Conservation (phyloP, 352 stramenopile genomes). For the Plasmopara halstedii region DNA sequence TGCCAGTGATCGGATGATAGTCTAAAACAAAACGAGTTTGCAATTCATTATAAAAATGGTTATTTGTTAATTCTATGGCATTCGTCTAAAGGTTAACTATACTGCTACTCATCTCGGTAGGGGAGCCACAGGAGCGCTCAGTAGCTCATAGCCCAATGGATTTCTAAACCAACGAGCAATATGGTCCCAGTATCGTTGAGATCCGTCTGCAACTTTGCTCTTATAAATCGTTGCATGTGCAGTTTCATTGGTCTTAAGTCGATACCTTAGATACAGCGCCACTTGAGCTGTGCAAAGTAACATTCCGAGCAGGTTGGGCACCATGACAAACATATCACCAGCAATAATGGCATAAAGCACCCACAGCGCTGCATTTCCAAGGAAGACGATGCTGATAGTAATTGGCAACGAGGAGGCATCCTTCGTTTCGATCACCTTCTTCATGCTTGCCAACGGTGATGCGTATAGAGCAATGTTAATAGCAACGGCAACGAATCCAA, state of each 20-base stretch:
- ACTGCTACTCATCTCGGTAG: constrained; percentile 19
- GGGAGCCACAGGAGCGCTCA: constrained; percentile 6
- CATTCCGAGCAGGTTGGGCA: constrained; percentile 25
- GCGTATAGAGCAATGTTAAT: constrained; percentile 26
- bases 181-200: constrained; percentile 4
- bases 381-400: constrained; percentile 19
- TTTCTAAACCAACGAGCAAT: constrained; percentile 15
- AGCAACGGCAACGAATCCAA: constrained; percentile 20
- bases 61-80: no score
- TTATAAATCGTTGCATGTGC: constrained; percentile 11
- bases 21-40: no score
- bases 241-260: not conserved
- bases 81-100: no score
- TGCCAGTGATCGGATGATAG: no score
- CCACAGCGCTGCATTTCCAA: constrained; percentile 25
- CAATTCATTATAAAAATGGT: no score
- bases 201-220: constrained; percentile 5
- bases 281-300: constrained; percentile 21
- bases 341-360: constrained; percentile 16
- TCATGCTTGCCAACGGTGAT: constrained; percentile 25
- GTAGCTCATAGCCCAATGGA: constrained; percentile 15
- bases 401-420: constrained; percentile 23
- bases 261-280: constrained; percentile 23
- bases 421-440: constrained; percentile 27
- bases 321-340: constrained; percentile 22